phyloP scores from a whole-genome alignment of 2,329 filamentous ascomycete species.

The Pyrenophora seminiperda region DNA sequence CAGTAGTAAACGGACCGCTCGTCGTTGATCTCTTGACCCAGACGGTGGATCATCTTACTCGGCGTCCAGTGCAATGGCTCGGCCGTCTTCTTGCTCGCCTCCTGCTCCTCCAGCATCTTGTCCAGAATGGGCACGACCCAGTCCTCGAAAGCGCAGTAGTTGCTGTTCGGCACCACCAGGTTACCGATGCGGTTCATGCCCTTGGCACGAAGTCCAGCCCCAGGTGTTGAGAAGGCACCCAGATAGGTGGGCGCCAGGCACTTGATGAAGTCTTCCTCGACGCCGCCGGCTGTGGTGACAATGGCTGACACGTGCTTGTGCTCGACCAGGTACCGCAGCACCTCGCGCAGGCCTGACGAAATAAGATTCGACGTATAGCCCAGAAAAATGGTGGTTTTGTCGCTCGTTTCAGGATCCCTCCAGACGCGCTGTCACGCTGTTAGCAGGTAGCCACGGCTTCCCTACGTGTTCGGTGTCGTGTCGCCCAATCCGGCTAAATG shows the following conservation, averaged over 20 bases:
- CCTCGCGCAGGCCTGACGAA: constrained; percentile 90
- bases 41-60: constrained; percentile 83
- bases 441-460: constrained; percentile 33
- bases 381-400: constrained; percentile 89
- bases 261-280: constrained; percentile 99
- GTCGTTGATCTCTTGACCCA: constrained; percentile 93
- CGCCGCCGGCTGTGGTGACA: constrained; percentile 91
- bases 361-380: constrained; percentile 98
- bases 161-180: constrained; percentile 91
- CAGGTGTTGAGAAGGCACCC: constrained; percentile 78
- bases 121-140: constrained; percentile 97
- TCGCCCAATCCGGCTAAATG: constrained; percentile 42
- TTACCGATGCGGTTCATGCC: constrained; percentile 97
- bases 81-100: constrained; percentile 70
- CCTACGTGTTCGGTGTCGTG: constrained; percentile 27
- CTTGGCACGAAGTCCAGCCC: constrained; percentile 77
- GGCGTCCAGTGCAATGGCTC: constrained; percentile 88
- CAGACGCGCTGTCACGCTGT: constrained; percentile 67
- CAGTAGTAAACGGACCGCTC: constrained; percentile 93
- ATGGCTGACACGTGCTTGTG: constrained; percentile 91
- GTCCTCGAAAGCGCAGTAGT: constrained; percentile 97
- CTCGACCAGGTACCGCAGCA: constrained; percentile 88
- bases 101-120: constrained; percentile 90
- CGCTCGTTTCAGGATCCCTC: constrained; percentile 77
- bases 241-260: constrained; percentile 94